A percentile compares a stretch with the other conserved stretches of the same genome.
These are phyloP conservation scores for Ustilago xerochloae DNA, from an alignment of 1,284 basidiomycete genomes.

Conservation along the genomic window DNA sequence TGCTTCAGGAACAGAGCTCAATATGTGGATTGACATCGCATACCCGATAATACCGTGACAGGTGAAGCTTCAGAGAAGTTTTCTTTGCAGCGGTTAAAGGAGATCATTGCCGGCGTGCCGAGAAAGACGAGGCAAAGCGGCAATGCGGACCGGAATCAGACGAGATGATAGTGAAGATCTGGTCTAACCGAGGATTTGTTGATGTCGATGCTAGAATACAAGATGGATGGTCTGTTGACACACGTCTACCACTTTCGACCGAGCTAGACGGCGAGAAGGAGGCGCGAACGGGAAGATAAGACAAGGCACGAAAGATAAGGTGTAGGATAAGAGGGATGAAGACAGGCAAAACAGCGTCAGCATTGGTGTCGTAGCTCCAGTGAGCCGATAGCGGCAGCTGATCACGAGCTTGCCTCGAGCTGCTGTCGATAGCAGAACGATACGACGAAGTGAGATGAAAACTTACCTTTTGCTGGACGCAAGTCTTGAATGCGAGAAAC, in stretches of 20 bases:
- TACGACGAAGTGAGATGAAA: too few relatives aligned
- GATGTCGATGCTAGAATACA: neutral
- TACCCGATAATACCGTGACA: too few relatives aligned
- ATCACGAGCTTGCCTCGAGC: too few relatives aligned
- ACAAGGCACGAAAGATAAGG: neutral
- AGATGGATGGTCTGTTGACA: neutral
- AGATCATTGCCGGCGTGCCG: neutral
- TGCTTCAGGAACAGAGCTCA: too few relatives aligned
- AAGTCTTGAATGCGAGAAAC: conserved; percentile 79
- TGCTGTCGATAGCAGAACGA: neutral
- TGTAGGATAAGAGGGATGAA: neutral
- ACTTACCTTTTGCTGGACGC: conserved; percentile 72
- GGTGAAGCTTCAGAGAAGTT: too few relatives aligned
- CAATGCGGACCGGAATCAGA: neutral
- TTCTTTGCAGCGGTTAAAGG: too few relatives aligned
- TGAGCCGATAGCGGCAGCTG: too few relatives aligned
- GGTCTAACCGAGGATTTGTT: neutral
- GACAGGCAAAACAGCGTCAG: neutral
- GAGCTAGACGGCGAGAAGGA: conserved; percentile 16
- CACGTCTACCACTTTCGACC: conserved; percentile 28
- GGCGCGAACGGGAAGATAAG: neutral
- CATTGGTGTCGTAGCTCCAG: neutral
- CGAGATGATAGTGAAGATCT: neutral
- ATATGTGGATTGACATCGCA: too few relatives aligned
- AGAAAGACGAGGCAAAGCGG: neutral